Base-by-base conservation (phyloP, 768 basidiomycete species). In the Cyathus striatus region DNA sequence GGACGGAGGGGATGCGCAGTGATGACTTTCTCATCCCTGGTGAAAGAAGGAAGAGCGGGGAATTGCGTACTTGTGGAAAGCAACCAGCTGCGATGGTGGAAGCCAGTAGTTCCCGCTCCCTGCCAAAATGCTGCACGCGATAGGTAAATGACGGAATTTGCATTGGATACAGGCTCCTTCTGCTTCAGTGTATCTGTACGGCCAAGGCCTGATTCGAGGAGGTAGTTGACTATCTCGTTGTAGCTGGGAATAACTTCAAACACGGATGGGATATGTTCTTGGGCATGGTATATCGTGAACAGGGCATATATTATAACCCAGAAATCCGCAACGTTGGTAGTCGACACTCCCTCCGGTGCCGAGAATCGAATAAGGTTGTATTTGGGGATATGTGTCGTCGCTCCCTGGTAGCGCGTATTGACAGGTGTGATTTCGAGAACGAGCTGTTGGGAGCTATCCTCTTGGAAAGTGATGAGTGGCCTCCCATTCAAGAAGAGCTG, bases 1-100 rank as follows among this genome's bases (percentile, higher is more conserved):
- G 74, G 75, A 10, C 75, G 65, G n/a, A 72, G 57, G n/a, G 75
- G 75, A 50, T 76, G 75, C 21, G 60, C 60, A n/a, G 75, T 49
- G 48, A 74, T 66, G n/a, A 76, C 72, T 42, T 65, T 61, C 20
- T 72, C 63, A 5, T 56, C 62, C 44, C 73, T 61, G 12, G 75
- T 76, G 61, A 72, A 74, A 2, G 64, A 60, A 14, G 61, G 58
- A 3, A 66, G 45, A 33, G 38, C 56, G 6, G 72, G 72, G 51
- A 72, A 71, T 12, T 55, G 47, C n/a, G 45, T 56, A 23, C 46
- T 45, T 16, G 44, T 48, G n/a, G 46, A 54, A 37, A 52, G 49
- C 16, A 55, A 54, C 59, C 54, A 70, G 46, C 50, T 52, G 26
- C 48, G 54, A 23, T 26, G 25, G 46, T 53, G 62, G 45, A 51